Evolutionary conservation across 2,329 filamentous ascomycete genomes (phyloP).

Genomic region (Drechslerella dactyloides): DNA sequence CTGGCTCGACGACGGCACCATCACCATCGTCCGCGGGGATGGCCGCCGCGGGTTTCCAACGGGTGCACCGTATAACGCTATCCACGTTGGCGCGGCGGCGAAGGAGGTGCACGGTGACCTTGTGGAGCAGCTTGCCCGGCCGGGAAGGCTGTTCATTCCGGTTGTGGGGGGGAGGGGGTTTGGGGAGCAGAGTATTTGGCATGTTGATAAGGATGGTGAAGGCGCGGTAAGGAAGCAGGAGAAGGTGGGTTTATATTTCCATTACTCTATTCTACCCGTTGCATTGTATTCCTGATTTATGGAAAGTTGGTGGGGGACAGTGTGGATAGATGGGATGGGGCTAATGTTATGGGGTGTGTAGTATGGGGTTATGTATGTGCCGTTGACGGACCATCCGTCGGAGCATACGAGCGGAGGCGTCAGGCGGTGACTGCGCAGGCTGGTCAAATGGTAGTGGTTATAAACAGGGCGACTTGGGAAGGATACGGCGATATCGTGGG

Average conservation of each 20-base stretch:
- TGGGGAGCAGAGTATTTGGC: slow-evolving; percentile 71
- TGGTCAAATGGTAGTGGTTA: no score
- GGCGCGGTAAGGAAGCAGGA: slow-evolving; percentile 68
- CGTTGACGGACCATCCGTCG: slow-evolving; percentile 72
- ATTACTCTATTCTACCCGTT: no score
- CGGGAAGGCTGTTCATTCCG: slow-evolving; percentile 82
- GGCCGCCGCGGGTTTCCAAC: slow-evolving; percentile 60
- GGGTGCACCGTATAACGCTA: slow-evolving; percentile 77
- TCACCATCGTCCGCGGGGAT: slow-evolving; percentile 73
- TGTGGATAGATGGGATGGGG: neutral
- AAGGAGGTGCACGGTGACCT: slow-evolving; percentile 73
- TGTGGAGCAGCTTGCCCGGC: slow-evolving; percentile 76
- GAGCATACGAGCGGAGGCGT: no score
- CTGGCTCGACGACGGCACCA: slow-evolving; percentile 70
- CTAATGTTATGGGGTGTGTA: slow-evolving; percentile 57
- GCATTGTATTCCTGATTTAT: no score
- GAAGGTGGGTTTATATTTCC: slow-evolving; percentile 22
- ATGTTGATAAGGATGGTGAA: slow-evolving; percentile 72
- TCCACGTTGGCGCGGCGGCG: slow-evolving; percentile 92
- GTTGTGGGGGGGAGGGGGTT: slow-evolving; percentile 66
- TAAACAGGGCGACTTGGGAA: no score
- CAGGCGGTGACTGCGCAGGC: no score
- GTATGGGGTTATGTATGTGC: slow-evolving; percentile 78
- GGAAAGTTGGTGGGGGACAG: no score
- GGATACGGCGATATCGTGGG: no score